A percentile compares a stretch with the other conserved stretches of the same genome.
phyloP scores from a whole-genome alignment of 768 basidiomycete genomes.

The Suillus alpinus region DNA sequence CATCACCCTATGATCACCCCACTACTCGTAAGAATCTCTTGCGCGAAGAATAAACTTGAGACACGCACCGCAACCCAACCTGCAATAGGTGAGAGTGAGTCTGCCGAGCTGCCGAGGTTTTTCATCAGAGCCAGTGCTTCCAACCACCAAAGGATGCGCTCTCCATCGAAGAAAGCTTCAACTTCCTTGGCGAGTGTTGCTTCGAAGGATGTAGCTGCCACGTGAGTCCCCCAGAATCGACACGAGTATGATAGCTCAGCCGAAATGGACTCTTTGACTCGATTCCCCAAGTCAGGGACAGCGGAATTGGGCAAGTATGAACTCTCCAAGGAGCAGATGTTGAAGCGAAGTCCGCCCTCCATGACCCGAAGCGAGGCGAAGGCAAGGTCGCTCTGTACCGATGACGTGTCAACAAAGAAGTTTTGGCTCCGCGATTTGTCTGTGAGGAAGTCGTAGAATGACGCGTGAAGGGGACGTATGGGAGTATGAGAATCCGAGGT shows the following conservation, averaged over 20 bases:
- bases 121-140: conserved; percentile 11
- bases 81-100: not conserved
- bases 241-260: conserved; percentile 29
- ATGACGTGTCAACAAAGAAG: conserved; percentile 10
- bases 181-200: conserved; percentile 11
- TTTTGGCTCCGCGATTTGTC: conserved; percentile 8
- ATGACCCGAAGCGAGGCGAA: conserved; percentile 23
- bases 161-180: conserved; percentile 17
- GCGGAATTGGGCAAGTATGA: conserved; percentile 25
- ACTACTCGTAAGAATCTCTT: not conserved
- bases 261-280: conserved; percentile 20
- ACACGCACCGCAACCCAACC: not conserved
- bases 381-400: conserved; percentile 6
- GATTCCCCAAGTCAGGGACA: conserved; percentile 10
- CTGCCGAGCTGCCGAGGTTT: conserved; percentile 1
- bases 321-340: conserved; percentile 13
- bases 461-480: conserved; percentile 22
- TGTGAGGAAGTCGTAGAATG: conserved; percentile 25
- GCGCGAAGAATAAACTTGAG: not conserved
- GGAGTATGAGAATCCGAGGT: not conserved
- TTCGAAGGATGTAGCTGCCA: conserved; percentile 9
- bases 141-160: not conserved
- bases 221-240: conserved; percentile 30
- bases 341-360: conserved; percentile 18
- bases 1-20: not conserved